A percentile compares a stretch with the other conserved stretches of the same genome.
Conservation (phyloP, 2,329 filamentous ascomycete genomes). For the Leptographium radiaticola region DNA sequence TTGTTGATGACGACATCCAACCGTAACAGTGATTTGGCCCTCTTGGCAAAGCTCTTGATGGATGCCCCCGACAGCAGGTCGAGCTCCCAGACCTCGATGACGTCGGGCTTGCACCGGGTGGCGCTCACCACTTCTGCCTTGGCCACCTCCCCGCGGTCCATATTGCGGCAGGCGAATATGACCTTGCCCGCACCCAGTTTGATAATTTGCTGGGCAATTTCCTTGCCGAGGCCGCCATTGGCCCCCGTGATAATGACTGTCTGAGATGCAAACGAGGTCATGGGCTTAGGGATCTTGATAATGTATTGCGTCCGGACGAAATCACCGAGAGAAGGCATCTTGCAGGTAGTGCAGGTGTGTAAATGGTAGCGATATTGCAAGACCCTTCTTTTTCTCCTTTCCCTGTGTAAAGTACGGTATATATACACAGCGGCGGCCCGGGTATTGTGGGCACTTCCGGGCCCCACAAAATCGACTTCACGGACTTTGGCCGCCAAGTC, state of each 20-base stretch:
- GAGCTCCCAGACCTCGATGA: slow-evolving; percentile 24
- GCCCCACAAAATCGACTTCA: too few species aligned
- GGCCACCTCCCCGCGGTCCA: slow-evolving; percentile 7
- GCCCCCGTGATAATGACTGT: slow-evolving; percentile 11
- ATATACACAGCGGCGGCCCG: too few species aligned
- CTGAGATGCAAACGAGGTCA: background rate
- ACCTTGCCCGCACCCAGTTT: slow-evolving; percentile 20
- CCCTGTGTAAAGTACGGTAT: background rate
- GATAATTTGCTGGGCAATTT: slow-evolving; percentile 14
- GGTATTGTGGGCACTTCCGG: too few species aligned
- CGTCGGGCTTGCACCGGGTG: background rate
- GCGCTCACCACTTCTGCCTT: background rate
- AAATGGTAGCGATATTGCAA: too few species aligned
- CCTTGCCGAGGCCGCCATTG: slow-evolving; percentile 12
- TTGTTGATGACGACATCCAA: slow-evolving; percentile 15
- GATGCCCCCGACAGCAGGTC: slow-evolving; percentile 22
- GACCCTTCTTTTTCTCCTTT: too few species aligned
- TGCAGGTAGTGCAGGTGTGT: background rate
- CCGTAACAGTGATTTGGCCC: slow-evolving; percentile 12
- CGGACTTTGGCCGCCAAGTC: background rate
- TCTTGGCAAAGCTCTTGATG: slow-evolving; percentile 20
- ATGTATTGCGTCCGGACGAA: background rate
- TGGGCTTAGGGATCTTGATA: background rate
- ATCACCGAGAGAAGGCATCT: background rate
- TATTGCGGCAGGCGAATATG: slow-evolving; percentile 24